Base-by-base conservation (phyloP, 2,329 filamentous ascomycete genomes). In the Botryotinia globosa region DNA sequence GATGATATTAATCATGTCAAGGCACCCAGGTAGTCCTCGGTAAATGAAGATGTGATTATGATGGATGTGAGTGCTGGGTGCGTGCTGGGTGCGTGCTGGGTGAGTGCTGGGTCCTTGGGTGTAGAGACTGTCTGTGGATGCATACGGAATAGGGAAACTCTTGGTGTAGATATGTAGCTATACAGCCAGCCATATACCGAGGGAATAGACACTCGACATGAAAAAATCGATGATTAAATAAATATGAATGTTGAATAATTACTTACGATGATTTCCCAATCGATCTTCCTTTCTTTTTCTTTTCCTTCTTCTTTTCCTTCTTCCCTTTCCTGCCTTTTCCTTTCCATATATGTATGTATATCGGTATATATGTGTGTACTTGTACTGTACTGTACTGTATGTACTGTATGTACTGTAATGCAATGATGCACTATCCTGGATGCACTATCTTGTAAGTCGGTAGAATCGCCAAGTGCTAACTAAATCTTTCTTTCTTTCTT, bases 241-340 rank as follows among this genome's bases (percentile, higher is more conserved):
- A 29, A 29, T 56, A 18, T 56, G 51, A 29, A 18, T 56, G 0
- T 1, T 1, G n/a, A 7, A 56, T 56, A 29, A 56, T 56, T 18
- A 56, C 51, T 56, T 29, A 56, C 51, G 1, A 18, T 56, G 7
- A 18, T 29, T 2, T 29, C 6, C 6, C n/a, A 29, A 29, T 29
- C 14, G 16, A 56, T 29, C 16, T 56, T 56, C 51, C 51, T 56
- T 56, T 29, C 51, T 56, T 56, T 56, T 56, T 29, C 51, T 29
- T 1, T 0, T 3, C 2, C 12, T 54, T 29, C 51, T 54, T 54
- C 29, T 54, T 29, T n/a, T 29, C 0, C 1, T 3, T 6, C 12
- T 51, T n/a, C 25, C 5, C 48, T 14, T 51, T 51, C 25, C 48
- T n/a, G 48, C 25, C 48, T 51, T n/a, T 51, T n/a, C 48, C n/a